These are phyloP conservation scores for Erucastrum elatum DNA, from an alignment of 345 rosid genomes.

Conservation along the genomic window DNA sequence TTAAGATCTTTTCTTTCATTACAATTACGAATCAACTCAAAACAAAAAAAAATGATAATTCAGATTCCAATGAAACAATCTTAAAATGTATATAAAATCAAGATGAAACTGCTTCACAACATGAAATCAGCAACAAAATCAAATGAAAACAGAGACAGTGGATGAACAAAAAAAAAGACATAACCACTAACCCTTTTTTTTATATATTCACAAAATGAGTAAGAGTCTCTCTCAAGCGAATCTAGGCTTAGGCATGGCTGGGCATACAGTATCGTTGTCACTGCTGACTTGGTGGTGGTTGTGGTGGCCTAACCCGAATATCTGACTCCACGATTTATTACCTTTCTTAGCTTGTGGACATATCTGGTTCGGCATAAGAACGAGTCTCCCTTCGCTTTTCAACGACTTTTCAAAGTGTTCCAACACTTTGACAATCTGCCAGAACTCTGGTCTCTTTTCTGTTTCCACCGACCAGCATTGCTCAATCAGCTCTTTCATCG, in stretches of 20 bases:
- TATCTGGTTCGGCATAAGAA: constrained; percentile 43
- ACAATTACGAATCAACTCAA: background rate
- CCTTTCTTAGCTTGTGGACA: constrained; percentile 69
- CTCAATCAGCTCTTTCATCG: constrained; percentile 71
- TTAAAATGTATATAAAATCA: background rate
- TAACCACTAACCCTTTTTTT: constrained; percentile 12
- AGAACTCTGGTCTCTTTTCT: constrained; percentile 80
- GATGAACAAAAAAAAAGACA: constrained; percentile 19
- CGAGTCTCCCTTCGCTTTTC: constrained; percentile 52
- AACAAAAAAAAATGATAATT: background rate
- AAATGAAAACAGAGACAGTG: constrained; percentile 24
- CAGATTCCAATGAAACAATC: background rate
- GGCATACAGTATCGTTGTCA: constrained; percentile 31
- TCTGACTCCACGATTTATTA: constrained; percentile 61
- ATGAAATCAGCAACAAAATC: background rate
- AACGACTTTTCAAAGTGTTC: constrained; percentile 65
- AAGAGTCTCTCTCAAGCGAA: constrained; percentile 13
- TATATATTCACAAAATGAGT: constrained; percentile 11
- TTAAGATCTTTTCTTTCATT: background rate
- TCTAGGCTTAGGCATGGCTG: constrained; percentile 57
- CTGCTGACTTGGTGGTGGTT: constrained; percentile 1
- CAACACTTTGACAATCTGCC: constrained; percentile 71
- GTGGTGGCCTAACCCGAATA: constrained; percentile 37
- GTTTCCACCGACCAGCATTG: constrained; percentile 77
- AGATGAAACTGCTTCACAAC: background rate